phyloP scores from a whole-genome alignment of 352 stramenopile genomes.

The Globisporangium ultimum region DNA sequence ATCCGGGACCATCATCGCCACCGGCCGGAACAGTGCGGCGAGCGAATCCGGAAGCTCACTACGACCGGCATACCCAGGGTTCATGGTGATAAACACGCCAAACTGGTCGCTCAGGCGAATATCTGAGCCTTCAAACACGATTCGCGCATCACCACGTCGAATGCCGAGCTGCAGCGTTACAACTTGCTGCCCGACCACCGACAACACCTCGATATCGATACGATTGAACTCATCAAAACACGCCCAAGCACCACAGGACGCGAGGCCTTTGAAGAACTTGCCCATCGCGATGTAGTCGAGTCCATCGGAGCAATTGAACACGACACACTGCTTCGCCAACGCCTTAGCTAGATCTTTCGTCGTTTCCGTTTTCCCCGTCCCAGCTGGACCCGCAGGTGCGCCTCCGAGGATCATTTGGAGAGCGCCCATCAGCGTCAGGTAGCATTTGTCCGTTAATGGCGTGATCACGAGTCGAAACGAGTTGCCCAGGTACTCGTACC shows the following conservation, averaged over 20 bases:
- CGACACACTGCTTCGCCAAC: slow-evolving; percentile 94
- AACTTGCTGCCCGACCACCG: slow-evolving; percentile 88
- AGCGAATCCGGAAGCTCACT: slow-evolving; percentile 87
- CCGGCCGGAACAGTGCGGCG: slow-evolving; percentile 80
- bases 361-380: slow-evolving; percentile 95
- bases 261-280: slow-evolving; percentile 94
- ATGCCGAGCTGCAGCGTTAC: slow-evolving; percentile 90
- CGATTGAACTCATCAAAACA: slow-evolving; percentile 91
- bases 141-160: slow-evolving; percentile 74
- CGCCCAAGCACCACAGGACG: slow-evolving; percentile 91
- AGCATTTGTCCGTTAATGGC: slow-evolving; percentile 95
- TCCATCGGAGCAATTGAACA: slow-evolving; percentile 93
- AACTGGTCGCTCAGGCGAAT: slow-evolving; percentile 93
- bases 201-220: slow-evolving; percentile 88
- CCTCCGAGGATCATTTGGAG: slow-evolving; percentile 95
- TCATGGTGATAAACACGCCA: slow-evolving; percentile 91
- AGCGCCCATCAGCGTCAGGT: slow-evolving; percentile 94
- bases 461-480: slow-evolving; percentile 95
- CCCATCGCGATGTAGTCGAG: slow-evolving; percentile 94
- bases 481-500: slow-evolving; percentile 97
- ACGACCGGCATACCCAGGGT: slow-evolving; percentile 84
- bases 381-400: slow-evolving; percentile 89
- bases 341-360: slow-evolving; percentile 95
- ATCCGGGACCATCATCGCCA: slow-evolving; percentile 92
- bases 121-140: slow-evolving; percentile 94